Base-by-base conservation (phyloP, 352 stramenopile species). In the Phytophthora capsici region DNA sequence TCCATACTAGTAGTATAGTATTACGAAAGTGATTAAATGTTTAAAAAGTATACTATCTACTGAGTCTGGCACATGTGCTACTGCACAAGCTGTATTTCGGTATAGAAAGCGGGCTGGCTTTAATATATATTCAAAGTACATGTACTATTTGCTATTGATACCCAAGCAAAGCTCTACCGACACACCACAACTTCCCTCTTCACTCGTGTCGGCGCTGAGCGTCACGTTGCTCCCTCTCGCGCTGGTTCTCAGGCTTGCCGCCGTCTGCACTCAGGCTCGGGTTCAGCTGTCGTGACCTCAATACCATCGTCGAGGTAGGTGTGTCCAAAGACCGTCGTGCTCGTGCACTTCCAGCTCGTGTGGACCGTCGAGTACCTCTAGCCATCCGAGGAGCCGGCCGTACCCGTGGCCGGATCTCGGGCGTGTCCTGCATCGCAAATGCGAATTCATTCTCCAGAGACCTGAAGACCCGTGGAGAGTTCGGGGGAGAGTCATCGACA, bases 371-470 rank as follows among this genome's bases (percentile, higher is more conserved):
- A 8, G 77, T 72, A 0, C 76, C 73, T 22, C 82, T 64, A 13
- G 79, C 77, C 70, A 88, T 88, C 13, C 60, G 55, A 6, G 82
- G 82, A 46, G 77, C 79, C 9, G 79, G 69, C 4, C 75, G 79
- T 13, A 89, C 64, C 14, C 69, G 65, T 5, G 72, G 70, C 5
- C 71, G 65, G 26, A 75, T 77, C 59, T 83, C 73, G 10, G 77
- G 80, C 16, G 80, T 84, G 45, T 89, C 76, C 28, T 87, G 76
- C 49, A 85, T 83, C 4, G 78, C 82, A 12, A 75, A 74, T 17
- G 75, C 80, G 44, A 91, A 91, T 54, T 91, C 82, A 23, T 80
- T 77, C 25, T 80, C 82, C 14, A 91, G 69, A 20, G 82, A 91
- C 13, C 82, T 76, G 50, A 89, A 91, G 20, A 91, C 80, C 8